A percentile compares a stretch with the other conserved stretches of the same genome.
Conservation (phyloP, 1,284 basidiomycete species). For the Vanrija sp. region DNA sequence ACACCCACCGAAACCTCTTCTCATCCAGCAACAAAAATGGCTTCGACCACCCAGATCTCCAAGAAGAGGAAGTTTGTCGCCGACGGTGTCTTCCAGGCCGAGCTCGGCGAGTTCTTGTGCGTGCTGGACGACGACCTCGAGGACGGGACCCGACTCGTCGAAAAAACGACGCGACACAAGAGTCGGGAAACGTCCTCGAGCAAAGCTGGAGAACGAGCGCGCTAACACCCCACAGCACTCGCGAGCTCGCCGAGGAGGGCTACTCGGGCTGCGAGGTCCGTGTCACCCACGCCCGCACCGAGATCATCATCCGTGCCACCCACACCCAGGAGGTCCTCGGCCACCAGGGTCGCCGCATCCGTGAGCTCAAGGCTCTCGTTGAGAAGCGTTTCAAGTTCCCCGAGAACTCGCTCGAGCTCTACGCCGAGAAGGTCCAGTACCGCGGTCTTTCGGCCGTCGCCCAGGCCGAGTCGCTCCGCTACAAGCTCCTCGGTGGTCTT, state of each 20-base stretch:
- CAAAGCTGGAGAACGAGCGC: neutral
- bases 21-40: conserved; percentile 33
- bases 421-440: conserved; percentile 99
- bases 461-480: conserved; percentile 96
- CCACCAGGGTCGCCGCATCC: conserved; percentile 98
- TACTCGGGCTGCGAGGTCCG: conserved; percentile 99
- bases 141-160: neutral
- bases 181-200: neutral
- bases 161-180: neutral
- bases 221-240: conserved; percentile 56
- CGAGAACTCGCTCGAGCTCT: conserved; percentile 97
- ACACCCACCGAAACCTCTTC: neutral
- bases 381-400: conserved; percentile 99
- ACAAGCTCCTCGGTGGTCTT: conserved; percentile 99
- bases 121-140: conserved; percentile 11
- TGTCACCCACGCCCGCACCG: conserved; percentile 97
- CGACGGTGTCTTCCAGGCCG: conserved; percentile 97
- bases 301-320: conserved; percentile 99
- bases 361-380: conserved; percentile 96
- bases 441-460: conserved; percentile 98
- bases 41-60: conserved; percentile 69
- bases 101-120: conserved; percentile 92
- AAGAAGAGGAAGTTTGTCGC: conserved; percentile 97
- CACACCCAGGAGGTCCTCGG: conserved; percentile 99
- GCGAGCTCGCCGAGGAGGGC: conserved; percentile 98